These are phyloP conservation scores for Thamnidium elegans DNA, from an alignment of 192 early-diverging fungal genomes.

Conservation along the genomic window DNA sequence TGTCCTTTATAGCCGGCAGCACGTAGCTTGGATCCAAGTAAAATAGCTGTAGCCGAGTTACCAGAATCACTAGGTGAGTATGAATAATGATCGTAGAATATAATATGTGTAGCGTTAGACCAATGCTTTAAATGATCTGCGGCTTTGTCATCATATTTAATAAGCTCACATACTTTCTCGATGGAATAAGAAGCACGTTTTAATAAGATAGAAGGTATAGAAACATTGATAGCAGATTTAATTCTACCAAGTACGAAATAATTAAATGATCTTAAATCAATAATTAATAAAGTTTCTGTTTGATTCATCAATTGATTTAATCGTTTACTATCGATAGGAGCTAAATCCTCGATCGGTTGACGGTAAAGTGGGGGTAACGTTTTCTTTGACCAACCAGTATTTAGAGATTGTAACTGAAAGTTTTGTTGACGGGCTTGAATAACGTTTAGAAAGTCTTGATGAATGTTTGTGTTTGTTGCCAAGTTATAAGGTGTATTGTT, in stretches of 20 bases:
- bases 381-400: neutral
- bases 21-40: constrained; percentile 52
- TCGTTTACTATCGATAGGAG: constrained; percentile 1
- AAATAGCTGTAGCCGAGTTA: constrained; percentile 3
- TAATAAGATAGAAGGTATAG: constrained; percentile 65
- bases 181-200: constrained; percentile 56
- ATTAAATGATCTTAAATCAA: constrained; percentile 66
- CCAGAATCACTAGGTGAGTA: constrained; percentile 31
- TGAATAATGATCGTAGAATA: constrained; percentile 61
- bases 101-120: constrained; percentile 54
- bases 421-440: constrained; percentile 16
- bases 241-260: constrained; percentile 49
- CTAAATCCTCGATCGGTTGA: constrained; percentile 1
- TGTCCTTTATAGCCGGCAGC: constrained; percentile 40
- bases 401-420: neutral
- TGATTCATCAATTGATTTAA: neutral
- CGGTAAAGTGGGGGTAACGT: no score
- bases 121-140: constrained; percentile 33
- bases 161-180: constrained; percentile 51
- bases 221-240: constrained; percentile 58
- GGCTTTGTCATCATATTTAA: constrained; percentile 43
- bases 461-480: constrained; percentile 12
- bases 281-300: constrained; percentile 3
- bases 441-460: constrained; percentile 30
- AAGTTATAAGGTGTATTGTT: neutral